phyloP scores from a whole-genome alignment of 2,329 filamentous ascomycete genomes.

The Elsinoe batatas region DNA sequence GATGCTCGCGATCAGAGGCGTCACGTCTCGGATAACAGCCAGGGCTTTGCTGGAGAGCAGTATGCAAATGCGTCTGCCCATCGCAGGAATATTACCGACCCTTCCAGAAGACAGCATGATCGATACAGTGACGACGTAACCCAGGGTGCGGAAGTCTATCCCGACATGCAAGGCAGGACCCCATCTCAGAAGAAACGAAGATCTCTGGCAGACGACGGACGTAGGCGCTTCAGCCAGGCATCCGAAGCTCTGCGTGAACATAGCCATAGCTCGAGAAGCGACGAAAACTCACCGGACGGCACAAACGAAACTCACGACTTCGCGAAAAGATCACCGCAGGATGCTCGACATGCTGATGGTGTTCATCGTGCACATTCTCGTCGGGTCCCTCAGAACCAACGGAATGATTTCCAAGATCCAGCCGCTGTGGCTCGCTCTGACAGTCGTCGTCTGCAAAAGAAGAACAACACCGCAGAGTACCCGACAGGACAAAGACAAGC shows the following conservation, averaged over 20 bases:
- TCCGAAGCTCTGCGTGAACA: conserved; percentile 15
- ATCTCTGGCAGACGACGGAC: conserved; percentile 6
- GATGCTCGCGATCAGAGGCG: conserved; percentile 18
- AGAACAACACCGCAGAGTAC: conserved; percentile 16
- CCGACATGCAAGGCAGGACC: not conserved
- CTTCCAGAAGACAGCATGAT: not conserved
- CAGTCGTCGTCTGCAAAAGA: conserved; percentile 26
- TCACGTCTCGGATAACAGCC: not conserved
- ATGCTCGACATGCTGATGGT: not conserved
- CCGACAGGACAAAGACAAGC: conserved; percentile 9
- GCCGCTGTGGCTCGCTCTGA: conserved; percentile 26
- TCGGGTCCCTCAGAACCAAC: not conserved
- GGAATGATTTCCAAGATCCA: conserved; percentile 1
- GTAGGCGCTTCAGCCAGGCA: conserved; percentile 14
- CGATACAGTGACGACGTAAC: not conserved
- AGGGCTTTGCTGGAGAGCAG: not conserved
- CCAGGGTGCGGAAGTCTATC: not conserved
- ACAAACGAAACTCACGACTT: not conserved
- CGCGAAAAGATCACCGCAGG: not conserved
- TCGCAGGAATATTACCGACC: conserved; percentile 4
- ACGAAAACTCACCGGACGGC: not conserved
- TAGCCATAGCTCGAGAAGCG: not conserved
- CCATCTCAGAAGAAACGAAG: not conserved
- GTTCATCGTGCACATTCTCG: not conserved
- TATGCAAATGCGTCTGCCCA: not conserved